phyloP scores from a whole-genome alignment of 225 moss, liverwort and hornwort species.

The Physcomitrium patens region DNA sequence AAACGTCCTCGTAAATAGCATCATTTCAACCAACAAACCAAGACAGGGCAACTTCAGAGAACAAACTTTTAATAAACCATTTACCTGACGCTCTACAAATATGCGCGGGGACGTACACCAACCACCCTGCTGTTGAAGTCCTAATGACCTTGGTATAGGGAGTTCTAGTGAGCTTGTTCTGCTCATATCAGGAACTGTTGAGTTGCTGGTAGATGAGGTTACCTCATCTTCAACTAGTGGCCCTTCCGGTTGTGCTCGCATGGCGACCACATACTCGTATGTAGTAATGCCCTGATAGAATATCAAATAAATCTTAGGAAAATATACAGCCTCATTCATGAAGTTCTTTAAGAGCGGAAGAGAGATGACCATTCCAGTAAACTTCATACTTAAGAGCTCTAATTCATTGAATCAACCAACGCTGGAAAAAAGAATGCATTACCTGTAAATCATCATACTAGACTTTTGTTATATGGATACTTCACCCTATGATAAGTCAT shows the following conservation, averaged over 20 bases:
- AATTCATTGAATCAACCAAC: no score
- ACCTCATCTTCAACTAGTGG: slow-evolving; percentile 61
- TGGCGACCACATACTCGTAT: slow-evolving; percentile 92
- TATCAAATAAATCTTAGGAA: slow-evolving; percentile 15
- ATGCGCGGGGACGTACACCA: slow-evolving; percentile 96
- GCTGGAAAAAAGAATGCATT: background rate
- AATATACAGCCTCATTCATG: slow-evolving; percentile 9
- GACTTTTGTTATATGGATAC: background rate
- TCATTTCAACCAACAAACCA: background rate
- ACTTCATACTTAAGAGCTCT: background rate
- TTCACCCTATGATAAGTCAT: slow-evolving; percentile 4
- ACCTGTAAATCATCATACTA: slow-evolving; percentile 15
- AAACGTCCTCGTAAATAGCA: background rate
- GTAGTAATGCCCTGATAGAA: slow-evolving; percentile 82
- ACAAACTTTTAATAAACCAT: background rate
- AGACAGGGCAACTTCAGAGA: slow-evolving; percentile 2
- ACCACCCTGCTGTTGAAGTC: slow-evolving; percentile 73
- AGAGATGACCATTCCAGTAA: slow-evolving; percentile 16
- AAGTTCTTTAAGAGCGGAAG: slow-evolving; percentile 20
- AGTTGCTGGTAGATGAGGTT: slow-evolving; percentile 75
- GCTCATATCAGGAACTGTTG: slow-evolving; percentile 81
- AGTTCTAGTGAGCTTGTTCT: slow-evolving; percentile 65
- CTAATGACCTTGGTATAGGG: slow-evolving; percentile 2
- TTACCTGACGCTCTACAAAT: slow-evolving; percentile 90
- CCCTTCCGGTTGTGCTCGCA: slow-evolving; percentile 78